Conservation (phyloP, 306 rosid species). For the Citrullus colocynthis region DNA sequence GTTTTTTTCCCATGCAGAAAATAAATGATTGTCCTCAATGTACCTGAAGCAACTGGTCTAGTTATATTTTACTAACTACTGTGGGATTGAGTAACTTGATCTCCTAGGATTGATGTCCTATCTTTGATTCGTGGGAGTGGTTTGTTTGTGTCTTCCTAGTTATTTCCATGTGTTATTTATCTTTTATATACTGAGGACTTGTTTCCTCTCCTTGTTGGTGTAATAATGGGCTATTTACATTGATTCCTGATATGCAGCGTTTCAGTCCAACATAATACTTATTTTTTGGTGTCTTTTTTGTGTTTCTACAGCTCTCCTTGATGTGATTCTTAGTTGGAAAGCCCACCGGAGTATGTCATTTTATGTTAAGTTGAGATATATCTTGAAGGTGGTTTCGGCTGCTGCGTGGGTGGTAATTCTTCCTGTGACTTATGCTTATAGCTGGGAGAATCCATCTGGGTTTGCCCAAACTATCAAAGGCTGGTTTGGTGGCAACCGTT, state of each 20-base stretch:
- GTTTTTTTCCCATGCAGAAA: not conserved
- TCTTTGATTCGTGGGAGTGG: not conserved
- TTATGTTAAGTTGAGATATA: conserved; percentile 76
- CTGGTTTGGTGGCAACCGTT: conserved; percentile 70
- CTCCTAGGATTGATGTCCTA: not conserved
- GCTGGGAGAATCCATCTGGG: conserved; percentile 88
- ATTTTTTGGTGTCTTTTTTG: conserved; percentile 2
- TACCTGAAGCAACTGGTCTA: not conserved
- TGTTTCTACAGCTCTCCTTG: conserved; percentile 67
- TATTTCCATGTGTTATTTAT: not conserved
- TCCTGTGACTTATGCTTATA: conserved; percentile 80
- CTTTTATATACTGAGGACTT: not conserved
- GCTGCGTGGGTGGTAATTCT: conserved; percentile 89
- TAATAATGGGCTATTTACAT: not conserved
- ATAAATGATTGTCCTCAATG: not conserved
- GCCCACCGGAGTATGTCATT: conserved; percentile 69
- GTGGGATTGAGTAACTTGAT: not conserved
- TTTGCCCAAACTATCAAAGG: conserved; percentile 89
- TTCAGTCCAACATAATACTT: not conserved
- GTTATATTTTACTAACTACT: not conserved
- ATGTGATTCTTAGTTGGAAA: conserved; percentile 94
- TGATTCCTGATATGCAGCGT: not conserved
- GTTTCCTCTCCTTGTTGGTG: not conserved
- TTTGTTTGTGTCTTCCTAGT: not conserved
- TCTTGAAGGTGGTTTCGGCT: conserved; percentile 76